A percentile compares a stretch with the other conserved stretches of the same genome.
phyloP scores from a whole-genome alignment of 495 filamentous ascomycete species.

The Penicillium pulvis region DNA sequence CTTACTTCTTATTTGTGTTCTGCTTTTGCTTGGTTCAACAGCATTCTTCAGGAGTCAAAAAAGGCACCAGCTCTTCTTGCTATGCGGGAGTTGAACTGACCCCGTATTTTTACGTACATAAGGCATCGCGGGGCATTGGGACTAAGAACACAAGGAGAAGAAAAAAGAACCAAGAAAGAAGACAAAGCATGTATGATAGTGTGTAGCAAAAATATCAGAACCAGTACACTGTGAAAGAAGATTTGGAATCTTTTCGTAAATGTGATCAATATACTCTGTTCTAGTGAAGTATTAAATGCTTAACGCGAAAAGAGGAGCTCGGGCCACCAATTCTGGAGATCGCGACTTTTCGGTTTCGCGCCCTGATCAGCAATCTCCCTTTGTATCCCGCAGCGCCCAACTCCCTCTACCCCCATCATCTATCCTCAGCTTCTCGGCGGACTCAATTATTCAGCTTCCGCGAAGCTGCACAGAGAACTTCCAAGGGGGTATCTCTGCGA shows the following conservation, averaged over 20 bases:
- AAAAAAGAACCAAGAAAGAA: background rate
- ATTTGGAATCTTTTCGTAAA: background rate
- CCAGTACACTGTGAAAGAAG: background rate
- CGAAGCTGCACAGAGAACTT: background rate
- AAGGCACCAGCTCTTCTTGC: background rate
- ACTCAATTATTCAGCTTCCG: background rate
- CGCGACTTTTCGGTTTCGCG: conserved; percentile 47
- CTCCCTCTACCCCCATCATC: conserved; percentile 11
- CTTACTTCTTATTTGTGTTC: conserved; percentile 4
- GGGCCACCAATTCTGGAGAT: conserved; percentile 46
- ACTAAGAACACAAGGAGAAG: conserved; percentile 2
- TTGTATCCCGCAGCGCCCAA: conserved; percentile 21
- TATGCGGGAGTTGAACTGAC: background rate
- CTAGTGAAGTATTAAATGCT: background rate
- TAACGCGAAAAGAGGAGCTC: conserved; percentile 37
- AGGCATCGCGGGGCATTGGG: conserved; percentile 9
- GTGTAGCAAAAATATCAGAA: background rate
- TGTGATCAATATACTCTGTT: background rate
- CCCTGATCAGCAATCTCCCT: conserved; percentile 19
- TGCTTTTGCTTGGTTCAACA: background rate
- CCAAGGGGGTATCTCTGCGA: conserved; percentile 26
- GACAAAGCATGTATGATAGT: conserved; percentile 3
- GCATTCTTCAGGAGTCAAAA: conserved; percentile 20
- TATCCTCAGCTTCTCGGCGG: background rate
- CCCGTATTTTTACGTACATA: conserved; percentile 24